Evolutionary conservation across 495 filamentous ascomycete genomes (phyloP).

Genomic region (Xylaria flabelliformis): DNA sequence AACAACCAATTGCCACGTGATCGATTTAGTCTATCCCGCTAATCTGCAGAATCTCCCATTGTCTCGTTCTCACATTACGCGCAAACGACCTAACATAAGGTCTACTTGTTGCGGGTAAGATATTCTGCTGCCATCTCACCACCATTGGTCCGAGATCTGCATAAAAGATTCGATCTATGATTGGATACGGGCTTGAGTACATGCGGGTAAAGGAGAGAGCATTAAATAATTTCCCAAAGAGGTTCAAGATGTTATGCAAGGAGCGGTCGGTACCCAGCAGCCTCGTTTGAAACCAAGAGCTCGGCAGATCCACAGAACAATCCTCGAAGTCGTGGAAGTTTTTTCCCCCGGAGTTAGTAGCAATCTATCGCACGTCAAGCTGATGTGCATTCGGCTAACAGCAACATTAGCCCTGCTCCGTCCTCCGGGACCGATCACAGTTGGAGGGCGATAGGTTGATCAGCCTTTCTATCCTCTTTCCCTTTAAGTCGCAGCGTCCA

Average conservation of each 20-base stretch:
- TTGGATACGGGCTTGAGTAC: constrained; percentile 39
- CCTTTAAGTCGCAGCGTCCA: constrained; percentile 1
- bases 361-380: background rate
- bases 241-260: constrained; percentile 50
- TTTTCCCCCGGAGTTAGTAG: background rate
- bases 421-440: background rate
- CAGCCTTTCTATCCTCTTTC: constrained; percentile 1
- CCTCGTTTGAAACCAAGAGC: constrained; percentile 31
- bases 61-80: background rate
- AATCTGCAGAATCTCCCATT: constrained; percentile 8
- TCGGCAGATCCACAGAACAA: constrained; percentile 47
- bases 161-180: constrained; percentile 50
- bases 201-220: constrained; percentile 46
- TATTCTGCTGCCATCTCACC: constrained; percentile 36
- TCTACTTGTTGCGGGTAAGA: constrained; percentile 1
- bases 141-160: constrained; percentile 50
- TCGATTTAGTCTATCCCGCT: constrained; percentile 15
- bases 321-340: constrained; percentile 50
- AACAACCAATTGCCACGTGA: constrained; percentile 25
- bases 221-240: constrained; percentile 55
- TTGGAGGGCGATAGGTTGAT: constrained; percentile 4
- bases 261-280: constrained; percentile 34
- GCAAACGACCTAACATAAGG: background rate
- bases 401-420: background rate
- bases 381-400: background rate